Evolutionary conservation across 2,329 filamentous ascomycete species (phyloP).

Genomic region (Trichoderma citrinoviride): DNA sequence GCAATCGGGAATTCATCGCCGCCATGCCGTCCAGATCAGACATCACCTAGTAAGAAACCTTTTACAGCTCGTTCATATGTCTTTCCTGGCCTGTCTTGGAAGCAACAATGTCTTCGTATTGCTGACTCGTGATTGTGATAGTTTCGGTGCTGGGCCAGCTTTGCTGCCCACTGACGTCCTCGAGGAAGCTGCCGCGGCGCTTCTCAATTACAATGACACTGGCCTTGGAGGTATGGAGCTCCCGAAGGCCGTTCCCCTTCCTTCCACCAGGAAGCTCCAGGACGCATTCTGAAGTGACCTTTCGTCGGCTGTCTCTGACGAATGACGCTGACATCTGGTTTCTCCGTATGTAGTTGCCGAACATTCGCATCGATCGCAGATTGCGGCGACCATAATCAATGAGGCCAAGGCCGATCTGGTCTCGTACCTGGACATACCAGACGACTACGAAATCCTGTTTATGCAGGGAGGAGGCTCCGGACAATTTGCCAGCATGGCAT

Average conservation of each 20-base stretch:
- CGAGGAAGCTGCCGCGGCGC: neutral
- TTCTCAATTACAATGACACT: neutral
- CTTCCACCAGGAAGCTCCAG: no score
- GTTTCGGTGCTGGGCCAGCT: neutral
- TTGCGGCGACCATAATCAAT: conserved; percentile 75
- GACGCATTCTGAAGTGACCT: neutral
- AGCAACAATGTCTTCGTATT: no score
- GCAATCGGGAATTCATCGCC: no score
- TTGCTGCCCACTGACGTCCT: neutral
- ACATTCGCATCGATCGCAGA: conserved; percentile 80
- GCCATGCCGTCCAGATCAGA: neutral
- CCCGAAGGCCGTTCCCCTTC: no score
- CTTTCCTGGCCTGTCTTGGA: no score
- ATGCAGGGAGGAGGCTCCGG: conserved; percentile 85
- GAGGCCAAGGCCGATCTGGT: conserved; percentile 72
- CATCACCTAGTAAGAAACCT: no score
- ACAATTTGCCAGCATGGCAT: no score
- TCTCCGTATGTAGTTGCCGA: conserved; percentile 56
- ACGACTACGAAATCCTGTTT: conserved; percentile 84
- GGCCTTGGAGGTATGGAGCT: conserved; percentile 26
- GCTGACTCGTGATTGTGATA: no score
- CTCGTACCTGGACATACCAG: conserved; percentile 74
- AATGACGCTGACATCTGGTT: neutral
- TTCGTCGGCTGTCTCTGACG: neutral
- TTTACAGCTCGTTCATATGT: no score